Base-by-base conservation (phyloP, 495 filamentous ascomycete species). In the Penicillium arizonense region DNA sequence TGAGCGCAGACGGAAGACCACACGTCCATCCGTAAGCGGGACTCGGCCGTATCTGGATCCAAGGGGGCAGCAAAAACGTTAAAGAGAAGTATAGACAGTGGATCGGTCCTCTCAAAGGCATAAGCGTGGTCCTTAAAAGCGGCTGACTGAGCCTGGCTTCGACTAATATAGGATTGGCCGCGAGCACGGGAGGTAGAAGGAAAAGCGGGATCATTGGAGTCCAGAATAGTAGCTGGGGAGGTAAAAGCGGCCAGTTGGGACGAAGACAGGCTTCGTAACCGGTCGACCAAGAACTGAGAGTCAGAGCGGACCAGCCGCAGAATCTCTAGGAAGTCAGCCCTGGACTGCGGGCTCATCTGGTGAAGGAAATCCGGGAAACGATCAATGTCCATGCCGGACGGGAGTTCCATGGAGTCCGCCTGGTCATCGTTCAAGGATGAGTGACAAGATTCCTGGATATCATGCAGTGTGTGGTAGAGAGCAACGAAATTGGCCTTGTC, bases 1-100 rank as follows among this genome's bases (percentile, higher is more conserved):
- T 86, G 87, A 23, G 94, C 90, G 66, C 91, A 96, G 24, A 86
- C 81, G 32, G 87, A 89, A 38, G 94, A 88, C 92, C 91, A 97
- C 26, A 89, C 79, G 56, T 93, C 86, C 42, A 87, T 84, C 56
- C 90, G 83, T 62, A 96, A 85, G 26, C 79, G 79, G 53, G 89
- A 88, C 73, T 94, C 89, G 40, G 87, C 84, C 20, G 85, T 83
- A 18, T 87, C 84, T 26, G 90, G 90, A 64, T 91, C 88, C 67
- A 75, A 36, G 6, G 71, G 73, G 3, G 73, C 65, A 57, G 90
- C 90, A 76, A 92, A 96, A 61, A 91, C 84, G 59, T 89, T 90
- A 74, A 90, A 89, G 52, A 97, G 80, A 57, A 98, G 79, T 53
- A 86, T 83, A 61, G 91, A 93, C 47, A 97, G 70, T 24, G 90